Base-by-base conservation (phyloP, 768 basidiomycete species). In the Rhizopogon sp. region DNA sequence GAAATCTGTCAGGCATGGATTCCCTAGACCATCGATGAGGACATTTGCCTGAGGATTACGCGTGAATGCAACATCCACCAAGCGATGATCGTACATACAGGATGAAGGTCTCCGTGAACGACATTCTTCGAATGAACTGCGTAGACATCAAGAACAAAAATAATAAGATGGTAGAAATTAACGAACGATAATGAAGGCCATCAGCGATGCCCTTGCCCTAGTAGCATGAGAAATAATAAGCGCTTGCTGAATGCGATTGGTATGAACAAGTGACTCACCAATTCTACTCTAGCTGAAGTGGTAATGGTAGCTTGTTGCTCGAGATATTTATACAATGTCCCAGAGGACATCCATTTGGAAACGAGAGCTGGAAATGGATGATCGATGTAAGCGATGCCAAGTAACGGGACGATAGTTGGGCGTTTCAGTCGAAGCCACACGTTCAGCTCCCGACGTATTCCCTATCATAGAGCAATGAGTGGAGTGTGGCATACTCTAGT, bases 1-100 rank as follows among this genome's bases (percentile, higher is more conserved):
- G 41, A 80, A 80, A 51, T 78, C 78, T 28, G 71, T 69, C 9
- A 80, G 59, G 7, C 71, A 66, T 0, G 72, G 76, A 22, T 66
- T 70, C 25, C 70, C 58, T 8, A 56, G 40, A 8, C n/a, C 39
- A 2, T 56, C 56, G 1, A 64, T n/a, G 3, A 65, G 53, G 1
- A 64, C 55, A 3, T 66, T 62, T 2, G 51, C 62, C 62, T 66
- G 40, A 20, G 13, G 4, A 16, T 10, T 13, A 8, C 2, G 9
- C 33, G 28, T 11, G 5, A 29, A 9, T 6, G 2, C 7, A 2
- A 29, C 9, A 39, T 39, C 2, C 3, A 3, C n/a, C 5, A 60
- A 59, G 22, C 11, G 6, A n/a, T 8, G 5, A 10, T 1, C 17
- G 7, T 13, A 62, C 60, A 2, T 20, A 20, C 45, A 11, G 45